Evolutionary conservation across 208 protist species (phyloP).

Genomic region (Trypanosomatidae sp.): DNA sequence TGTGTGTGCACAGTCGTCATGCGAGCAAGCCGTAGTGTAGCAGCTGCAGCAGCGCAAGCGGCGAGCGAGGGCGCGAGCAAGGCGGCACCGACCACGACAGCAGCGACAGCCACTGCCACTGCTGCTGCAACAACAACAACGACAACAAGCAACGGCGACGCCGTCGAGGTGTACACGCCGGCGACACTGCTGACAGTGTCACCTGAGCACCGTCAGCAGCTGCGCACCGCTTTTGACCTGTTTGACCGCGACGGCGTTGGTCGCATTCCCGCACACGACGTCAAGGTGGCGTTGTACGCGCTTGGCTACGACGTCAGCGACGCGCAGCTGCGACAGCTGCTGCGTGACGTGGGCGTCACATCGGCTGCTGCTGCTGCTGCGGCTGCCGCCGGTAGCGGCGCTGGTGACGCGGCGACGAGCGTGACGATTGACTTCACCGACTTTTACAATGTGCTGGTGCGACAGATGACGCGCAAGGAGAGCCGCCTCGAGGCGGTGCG

Average conservation of each 20-base stretch:
- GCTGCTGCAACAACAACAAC: not conserved
- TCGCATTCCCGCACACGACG: conserved; percentile 70
- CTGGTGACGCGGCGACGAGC: not conserved
- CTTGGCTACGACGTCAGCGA: conserved; percentile 91
- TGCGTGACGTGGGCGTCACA: conserved; percentile 63
- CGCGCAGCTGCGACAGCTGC: conserved; percentile 71
- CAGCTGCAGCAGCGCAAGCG: too few relatives aligned
- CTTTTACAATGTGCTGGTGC: conserved; percentile 74
- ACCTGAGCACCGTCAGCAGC: conserved; percentile 70
- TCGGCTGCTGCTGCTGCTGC: too few relatives aligned
- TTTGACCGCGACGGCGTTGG: conserved; percentile 92
- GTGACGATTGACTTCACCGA: conserved; percentile 86
- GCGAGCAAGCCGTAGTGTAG: too few relatives aligned
- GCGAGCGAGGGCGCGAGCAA: not conserved
- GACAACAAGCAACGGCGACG: not conserved
- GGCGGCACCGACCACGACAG: not conserved
- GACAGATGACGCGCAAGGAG: conserved; percentile 77
- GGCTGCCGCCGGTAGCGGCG: conserved; percentile 7
- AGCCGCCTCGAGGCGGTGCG: conserved; percentile 74
- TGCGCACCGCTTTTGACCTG: conserved; percentile 92
- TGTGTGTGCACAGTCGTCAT: too few relatives aligned
- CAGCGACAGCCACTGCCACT: not conserved
- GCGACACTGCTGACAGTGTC: conserved; percentile 33
- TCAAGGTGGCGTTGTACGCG: conserved; percentile 88
- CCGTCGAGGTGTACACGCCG: not conserved